phyloP scores from a whole-genome alignment of 495 filamentous ascomycete species.

The Recurvomyces mirabilis region DNA sequence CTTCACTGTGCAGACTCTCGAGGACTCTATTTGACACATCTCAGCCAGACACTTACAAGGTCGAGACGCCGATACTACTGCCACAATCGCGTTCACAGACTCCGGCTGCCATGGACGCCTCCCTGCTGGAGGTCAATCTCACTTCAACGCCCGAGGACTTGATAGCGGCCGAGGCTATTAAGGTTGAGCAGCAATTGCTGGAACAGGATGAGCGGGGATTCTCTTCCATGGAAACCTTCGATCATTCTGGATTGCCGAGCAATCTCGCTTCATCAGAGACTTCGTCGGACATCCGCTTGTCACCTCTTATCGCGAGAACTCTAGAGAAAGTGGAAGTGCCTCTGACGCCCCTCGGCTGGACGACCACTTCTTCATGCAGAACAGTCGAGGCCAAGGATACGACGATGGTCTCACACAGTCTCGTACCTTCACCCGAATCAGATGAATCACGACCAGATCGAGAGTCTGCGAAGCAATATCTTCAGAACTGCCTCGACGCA shows the following conservation, averaged over 20 bases:
- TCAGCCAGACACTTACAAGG: conserved; percentile 31
- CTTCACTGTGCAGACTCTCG: neutral
- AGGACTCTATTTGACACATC: neutral
- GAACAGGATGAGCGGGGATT: neutral
- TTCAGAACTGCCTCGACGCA: too few relatives aligned
- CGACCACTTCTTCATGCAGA: conserved; percentile 22
- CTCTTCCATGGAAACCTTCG: neutral
- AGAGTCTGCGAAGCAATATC: conserved; percentile 22
- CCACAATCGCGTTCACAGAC: conserved; percentile 31
- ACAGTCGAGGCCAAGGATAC: conserved; percentile 33
- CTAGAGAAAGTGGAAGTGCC: too few relatives aligned
- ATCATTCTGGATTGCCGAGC: too few relatives aligned
- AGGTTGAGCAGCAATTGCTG: neutral
- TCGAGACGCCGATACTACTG: conserved; percentile 49
- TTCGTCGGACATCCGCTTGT: too few relatives aligned
- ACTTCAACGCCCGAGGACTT: conserved; percentile 18
- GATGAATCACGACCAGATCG: conserved; percentile 18
- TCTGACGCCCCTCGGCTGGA: neutral
- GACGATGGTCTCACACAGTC: conserved; percentile 24
- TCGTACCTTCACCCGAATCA: conserved; percentile 25
- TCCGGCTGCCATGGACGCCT: neutral
- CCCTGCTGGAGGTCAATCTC: conserved; percentile 1
- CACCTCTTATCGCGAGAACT: too few relatives aligned
- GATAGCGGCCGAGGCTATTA: conserved; percentile 7
- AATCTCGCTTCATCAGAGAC: too few relatives aligned